Conservation (phyloP, 1,139 yeast genomes). For the Kodamaea arcana region DNA sequence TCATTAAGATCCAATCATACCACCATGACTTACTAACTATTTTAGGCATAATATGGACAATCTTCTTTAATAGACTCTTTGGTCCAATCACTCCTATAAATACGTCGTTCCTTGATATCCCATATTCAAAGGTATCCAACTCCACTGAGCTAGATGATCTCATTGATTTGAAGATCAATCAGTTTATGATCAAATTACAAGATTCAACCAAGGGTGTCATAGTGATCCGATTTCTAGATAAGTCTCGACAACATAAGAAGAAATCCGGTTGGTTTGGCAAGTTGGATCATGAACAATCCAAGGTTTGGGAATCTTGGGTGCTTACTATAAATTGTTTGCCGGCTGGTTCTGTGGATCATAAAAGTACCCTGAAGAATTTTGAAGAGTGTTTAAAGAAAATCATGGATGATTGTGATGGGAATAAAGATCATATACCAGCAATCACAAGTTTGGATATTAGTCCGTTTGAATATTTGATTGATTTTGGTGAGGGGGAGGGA, state of each 20-base stretch:
- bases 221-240: slow-evolving; percentile 27
- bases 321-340: slow-evolving; percentile 31
- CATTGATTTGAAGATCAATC: slow-evolving; percentile 40
- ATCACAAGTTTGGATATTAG: slow-evolving; percentile 61
- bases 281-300: slow-evolving; percentile 19
- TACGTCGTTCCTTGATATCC: slow-evolving; percentile 38
- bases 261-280: slow-evolving; percentile 44
- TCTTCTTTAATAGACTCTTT: slow-evolving; percentile 67
- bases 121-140: slow-evolving; percentile 43
- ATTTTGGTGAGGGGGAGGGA: slow-evolving; percentile 19
- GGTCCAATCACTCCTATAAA: slow-evolving; percentile 60
- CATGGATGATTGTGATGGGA: slow-evolving; percentile 46
- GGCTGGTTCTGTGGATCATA: slow-evolving; percentile 14
- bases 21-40: neutral
- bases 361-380: slow-evolving; percentile 32
- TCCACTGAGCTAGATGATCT: slow-evolving; percentile 42
- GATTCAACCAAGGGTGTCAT: slow-evolving; percentile 18
- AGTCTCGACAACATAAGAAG: slow-evolving; percentile 27
- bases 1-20: neutral
- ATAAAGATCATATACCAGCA: slow-evolving; percentile 70
- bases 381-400: slow-evolving; percentile 44
- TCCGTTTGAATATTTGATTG: slow-evolving; percentile 60
- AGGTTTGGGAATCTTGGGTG: slow-evolving; percentile 44
- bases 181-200: slow-evolving; percentile 32
- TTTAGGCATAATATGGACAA: slow-evolving; percentile 60